Base-by-base conservation (phyloP, 1,284 basidiomycete species). In the Laetiporus sulphureus region DNA sequence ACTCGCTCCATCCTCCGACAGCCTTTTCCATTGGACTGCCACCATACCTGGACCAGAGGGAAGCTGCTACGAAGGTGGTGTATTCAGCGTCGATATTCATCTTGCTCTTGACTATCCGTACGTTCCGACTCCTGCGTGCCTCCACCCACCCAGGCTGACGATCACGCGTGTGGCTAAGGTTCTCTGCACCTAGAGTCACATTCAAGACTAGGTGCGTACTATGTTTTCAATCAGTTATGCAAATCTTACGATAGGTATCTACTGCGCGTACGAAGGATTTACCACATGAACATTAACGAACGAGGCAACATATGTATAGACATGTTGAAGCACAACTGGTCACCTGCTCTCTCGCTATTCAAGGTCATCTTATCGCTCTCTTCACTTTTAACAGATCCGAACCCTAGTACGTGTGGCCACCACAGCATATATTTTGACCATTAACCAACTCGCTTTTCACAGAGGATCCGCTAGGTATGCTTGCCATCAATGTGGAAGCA, bases 201-300 rank as follows among this genome's bases (percentile, higher is more conserved):
- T 91, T 93, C 62, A 69, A 75, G 44, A 94, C 91, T 2, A 67
- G 80, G 82, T 81, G 54, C 46, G 74, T 58, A 19, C 13, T n/a
- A 25, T 27, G 15, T 3, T 10, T 18, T 12, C 5, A 5, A 11
- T 11, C 10, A n/a, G 10, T 20, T 3, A 2, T n/a, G 6, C 32
- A 27, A n/a, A 4, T n/a, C 15, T 24, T 5, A 40, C 19, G n/a
- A n/a, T n/a, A 27, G 25, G 25, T 27, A 13, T 27, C 25, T 27
- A 27, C 21, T 24, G 39, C 11, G 5, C 22, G 15, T 32, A 5
- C 16, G 18, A 32, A 90, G 87, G 56, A 90, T 93, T 59, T 93
- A 93, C 58, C 91, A 94, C 57, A 93, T 92, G 84, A 94, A 94
- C 58, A 88, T 94, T 44, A 83, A 83, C 42, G 81, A 85, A 40